Base-by-base conservation (phyloP, 2,329 filamentous ascomycete species). In the Trichoderma sp. region DNA sequence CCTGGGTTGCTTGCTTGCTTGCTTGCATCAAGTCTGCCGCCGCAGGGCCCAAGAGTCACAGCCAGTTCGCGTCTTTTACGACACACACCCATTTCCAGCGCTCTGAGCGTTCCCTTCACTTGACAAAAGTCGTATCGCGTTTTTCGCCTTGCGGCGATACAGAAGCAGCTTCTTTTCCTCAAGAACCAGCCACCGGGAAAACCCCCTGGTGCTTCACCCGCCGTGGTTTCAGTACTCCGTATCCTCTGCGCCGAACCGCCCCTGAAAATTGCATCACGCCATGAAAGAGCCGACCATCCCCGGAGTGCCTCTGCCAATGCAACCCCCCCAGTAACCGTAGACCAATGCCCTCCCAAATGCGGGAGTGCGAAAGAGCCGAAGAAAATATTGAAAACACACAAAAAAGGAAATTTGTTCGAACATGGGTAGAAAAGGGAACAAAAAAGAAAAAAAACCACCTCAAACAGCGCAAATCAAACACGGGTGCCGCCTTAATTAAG, bases 261-360 rank as follows among this genome's bases (percentile, higher is more conserved):
- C 53, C 70, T 53, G 62, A 72, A 70, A 71, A 70, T 68, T 71
- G 71, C 71, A 72, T 71, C 71, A 71, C 71, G 71, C 71, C 71
- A 63, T 72, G 68, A 72, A 72, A 72, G 67, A 72, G 71, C 67
- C 67, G 57, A 63, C 71, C 71, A 59, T 71, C 53, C 58, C 63
- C 71, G 59, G 67, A 59, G 58, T 67, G 62, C 67, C 61, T 66
- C 43, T 71, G 67, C 71, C 71, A 71, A 71, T 66, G 71, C 67
- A 66, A 65, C 58, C 50, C 67, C 59, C 59, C 55, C 53, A 47
- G 53, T 62, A 71, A 71, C 68, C 71, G 47, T 66, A 70, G 71
- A 70, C 61, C 67, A 55, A 58, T 72, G 68, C 71, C 61, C 61
- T 39, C 36, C 23, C 26, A 28, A 55, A 39, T 36, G 17, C 36